Conservation (phyloP, 768 basidiomycete genomes). For the Boletus eberwhitei region DNA sequence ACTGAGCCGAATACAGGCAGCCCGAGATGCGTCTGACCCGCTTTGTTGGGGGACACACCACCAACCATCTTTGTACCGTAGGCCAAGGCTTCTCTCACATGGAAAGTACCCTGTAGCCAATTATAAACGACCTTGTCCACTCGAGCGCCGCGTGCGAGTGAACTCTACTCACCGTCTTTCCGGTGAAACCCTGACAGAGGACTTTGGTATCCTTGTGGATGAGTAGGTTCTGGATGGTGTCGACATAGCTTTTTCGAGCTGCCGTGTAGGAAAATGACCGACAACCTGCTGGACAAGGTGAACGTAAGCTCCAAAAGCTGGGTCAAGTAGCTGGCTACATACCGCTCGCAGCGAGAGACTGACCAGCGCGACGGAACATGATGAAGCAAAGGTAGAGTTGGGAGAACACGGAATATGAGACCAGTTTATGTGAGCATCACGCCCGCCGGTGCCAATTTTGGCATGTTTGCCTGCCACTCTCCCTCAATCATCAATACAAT, state of each 20-base stretch:
- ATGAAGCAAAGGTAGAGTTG: conserved; percentile 10
- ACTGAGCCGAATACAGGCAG: conserved; percentile 93
- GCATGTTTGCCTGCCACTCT: conserved; percentile 22
- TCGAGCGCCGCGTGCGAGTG: neutral
- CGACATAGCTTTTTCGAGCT: conserved; percentile 74
- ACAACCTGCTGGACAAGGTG: conserved; percentile 49
- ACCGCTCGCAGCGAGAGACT: conserved; percentile 54
- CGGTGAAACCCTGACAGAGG: conserved; percentile 88
- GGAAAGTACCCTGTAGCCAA: conserved; percentile 82
- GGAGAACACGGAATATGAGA: conserved; percentile 4
- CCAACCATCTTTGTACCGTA: conserved; percentile 98
- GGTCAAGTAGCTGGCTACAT: conserved; percentile 15
- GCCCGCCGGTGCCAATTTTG: conserved; percentile 23
- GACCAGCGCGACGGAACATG: conserved; percentile 62
- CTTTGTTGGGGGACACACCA: conserved; percentile 95
- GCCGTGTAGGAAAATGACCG: conserved; percentile 81
- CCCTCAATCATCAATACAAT: neutral
- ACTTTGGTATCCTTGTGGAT: conserved; percentile 96
- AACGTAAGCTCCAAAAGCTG: neutral
- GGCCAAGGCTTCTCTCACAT: conserved; percentile 86
- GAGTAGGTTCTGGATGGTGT: conserved; percentile 86
- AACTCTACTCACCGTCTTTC: conserved; percentile 74
- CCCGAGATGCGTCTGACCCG: conserved; percentile 91
- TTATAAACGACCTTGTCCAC: conserved; percentile 2
- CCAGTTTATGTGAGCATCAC: conserved; percentile 14